Evolutionary conservation across 2,329 filamentous ascomycete genomes (phyloP), one percentile per base, ranked within the genome.

Genomic region (Clarireedia paspali): DNA sequence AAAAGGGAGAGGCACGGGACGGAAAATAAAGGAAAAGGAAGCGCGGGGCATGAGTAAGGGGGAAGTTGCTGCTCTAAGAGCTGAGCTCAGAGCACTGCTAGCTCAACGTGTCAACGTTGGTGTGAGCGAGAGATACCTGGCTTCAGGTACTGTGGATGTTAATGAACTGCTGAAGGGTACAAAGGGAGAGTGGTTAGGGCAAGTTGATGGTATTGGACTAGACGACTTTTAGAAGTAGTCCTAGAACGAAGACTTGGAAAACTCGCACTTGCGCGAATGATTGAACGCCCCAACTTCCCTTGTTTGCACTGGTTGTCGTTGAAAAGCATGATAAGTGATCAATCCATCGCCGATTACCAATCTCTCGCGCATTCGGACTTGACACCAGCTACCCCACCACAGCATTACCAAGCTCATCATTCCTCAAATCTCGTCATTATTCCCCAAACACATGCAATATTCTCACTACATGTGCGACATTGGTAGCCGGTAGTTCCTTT

Each of bases 61-160:
- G 0, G 89, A 96, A 70, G 70, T 95, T 65, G 82, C 77, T 1
- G 80, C 76, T 0, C 71, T 94, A 69, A 81, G 83, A 62, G 87
- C 83, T 0, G 84, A 95, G 72, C 71, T 97, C 65, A 85, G 81
- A 64, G 78, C 81, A 45, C 70, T 95, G 63, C 71, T 97, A 66
- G 76, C 76, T 3, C 81, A 85, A 70, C 80, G 89, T 57, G 81
- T 96, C 55, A 96, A 96, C 67, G 78, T 90, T 15, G 91, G 92
- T 6, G 89, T 96, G 26, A 95, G 89, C 67, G 89, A 91, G 73
- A 81, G 79, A 66, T 97, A 96, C 71, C 76, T 96, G 59, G 89
- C 90, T 0, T 81, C 83, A n/a, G 89, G 90, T 0, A 76, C 81
- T n/a, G 82, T 96, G n/a, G 88, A 96, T 73, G 77, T 96, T 5